phyloP scores from a whole-genome alignment of 352 stramenopile genomes.

The Phytophthora idaei region DNA sequence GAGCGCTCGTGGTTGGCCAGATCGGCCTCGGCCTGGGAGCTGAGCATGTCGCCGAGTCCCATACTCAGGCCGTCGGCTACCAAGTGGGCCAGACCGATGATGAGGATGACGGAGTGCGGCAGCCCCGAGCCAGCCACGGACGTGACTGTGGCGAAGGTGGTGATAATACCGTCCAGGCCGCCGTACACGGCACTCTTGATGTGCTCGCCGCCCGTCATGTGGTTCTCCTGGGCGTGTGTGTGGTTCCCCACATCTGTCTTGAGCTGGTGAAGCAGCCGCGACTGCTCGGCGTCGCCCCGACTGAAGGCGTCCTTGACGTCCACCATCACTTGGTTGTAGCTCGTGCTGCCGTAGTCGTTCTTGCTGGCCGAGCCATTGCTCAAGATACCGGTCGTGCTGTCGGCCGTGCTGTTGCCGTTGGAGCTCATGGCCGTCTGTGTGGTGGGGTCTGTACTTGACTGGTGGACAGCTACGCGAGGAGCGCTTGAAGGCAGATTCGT shows the following conservation, averaged over 20 bases:
- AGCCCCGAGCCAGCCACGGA: slow-evolving; percentile 92
- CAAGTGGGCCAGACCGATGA: slow-evolving; percentile 94
- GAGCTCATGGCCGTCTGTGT: slow-evolving; percentile 24
- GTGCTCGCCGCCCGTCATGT: slow-evolving; percentile 71
- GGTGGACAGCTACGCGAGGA: slow-evolving; percentile 1
- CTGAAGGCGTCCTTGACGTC: slow-evolving; percentile 63
- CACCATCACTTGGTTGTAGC: slow-evolving; percentile 48
- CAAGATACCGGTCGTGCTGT: slow-evolving; percentile 24
- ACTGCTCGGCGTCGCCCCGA: slow-evolving; percentile 54
- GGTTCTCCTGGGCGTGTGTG: slow-evolving; percentile 74
- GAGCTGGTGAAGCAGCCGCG: slow-evolving; percentile 67
- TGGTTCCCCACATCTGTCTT: slow-evolving; percentile 64
- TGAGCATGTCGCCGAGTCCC: slow-evolving; percentile 96
- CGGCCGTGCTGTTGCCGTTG: slow-evolving; percentile 24
- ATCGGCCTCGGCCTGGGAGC: slow-evolving; percentile 92
- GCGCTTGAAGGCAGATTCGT: slow-evolving; percentile 23
- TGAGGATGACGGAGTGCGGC: slow-evolving; percentile 91
- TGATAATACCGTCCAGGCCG: slow-evolving; percentile 97
- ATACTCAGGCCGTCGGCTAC: slow-evolving; percentile 95
- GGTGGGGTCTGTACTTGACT: background rate
- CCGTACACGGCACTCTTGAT: slow-evolving; percentile 94
- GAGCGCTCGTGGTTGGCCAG: slow-evolving; percentile 93
- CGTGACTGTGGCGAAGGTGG: slow-evolving; percentile 95
- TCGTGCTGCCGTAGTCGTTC: slow-evolving; percentile 56
- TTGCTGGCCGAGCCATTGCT: slow-evolving; percentile 33